These are phyloP conservation scores for Pseudocercospora vitis DNA, from an alignment of 2,329 filamentous ascomycete species.

Conservation along the genomic window DNA sequence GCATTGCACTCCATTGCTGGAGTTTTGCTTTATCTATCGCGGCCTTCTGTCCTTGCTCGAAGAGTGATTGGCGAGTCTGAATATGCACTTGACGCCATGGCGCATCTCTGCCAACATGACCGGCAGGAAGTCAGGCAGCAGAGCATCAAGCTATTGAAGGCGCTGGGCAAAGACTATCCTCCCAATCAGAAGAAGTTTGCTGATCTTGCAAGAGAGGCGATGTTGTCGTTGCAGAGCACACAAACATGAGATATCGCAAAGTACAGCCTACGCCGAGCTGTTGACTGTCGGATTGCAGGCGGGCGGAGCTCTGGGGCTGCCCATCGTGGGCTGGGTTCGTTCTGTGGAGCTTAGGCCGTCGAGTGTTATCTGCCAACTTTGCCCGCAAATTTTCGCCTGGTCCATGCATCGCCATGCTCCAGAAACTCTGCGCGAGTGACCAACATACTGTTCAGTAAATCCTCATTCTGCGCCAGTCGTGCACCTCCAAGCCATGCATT, in stretches of 20 bases:
- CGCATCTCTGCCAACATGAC: constrained; percentile 28
- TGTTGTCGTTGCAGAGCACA: constrained; percentile 13
- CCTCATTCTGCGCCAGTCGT: constrained; percentile 67
- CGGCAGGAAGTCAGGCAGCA: constrained; percentile 32
- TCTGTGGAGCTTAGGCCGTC: background rate
- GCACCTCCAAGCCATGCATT: constrained; percentile 87
- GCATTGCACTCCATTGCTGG: constrained; percentile 34
- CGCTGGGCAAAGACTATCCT: constrained; percentile 31
- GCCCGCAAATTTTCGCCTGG: constrained; percentile 37
- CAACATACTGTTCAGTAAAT: constrained; percentile 63
- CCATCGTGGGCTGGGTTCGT: no score
- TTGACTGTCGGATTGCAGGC: no score
- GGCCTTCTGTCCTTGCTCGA: constrained; percentile 26
- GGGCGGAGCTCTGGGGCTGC: no score
- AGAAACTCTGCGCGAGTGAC: constrained; percentile 91
- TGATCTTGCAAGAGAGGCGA: constrained; percentile 24
- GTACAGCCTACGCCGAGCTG: no score
- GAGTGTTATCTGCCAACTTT: constrained; percentile 30
- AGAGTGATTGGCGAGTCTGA: constrained; percentile 27
- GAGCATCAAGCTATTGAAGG: constrained; percentile 31
- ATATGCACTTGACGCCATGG: constrained; percentile 21
- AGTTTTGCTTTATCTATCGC: constrained; percentile 32
- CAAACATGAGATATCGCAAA: background rate
- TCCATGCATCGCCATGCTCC: constrained; percentile 65
- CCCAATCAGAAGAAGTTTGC: constrained; percentile 31